Percentiles rank a stretch among this genome's conserved stretches.
phyloP scores from a whole-genome alignment of 805 yeast genomes.

The Naumovozyma castellii region DNA sequence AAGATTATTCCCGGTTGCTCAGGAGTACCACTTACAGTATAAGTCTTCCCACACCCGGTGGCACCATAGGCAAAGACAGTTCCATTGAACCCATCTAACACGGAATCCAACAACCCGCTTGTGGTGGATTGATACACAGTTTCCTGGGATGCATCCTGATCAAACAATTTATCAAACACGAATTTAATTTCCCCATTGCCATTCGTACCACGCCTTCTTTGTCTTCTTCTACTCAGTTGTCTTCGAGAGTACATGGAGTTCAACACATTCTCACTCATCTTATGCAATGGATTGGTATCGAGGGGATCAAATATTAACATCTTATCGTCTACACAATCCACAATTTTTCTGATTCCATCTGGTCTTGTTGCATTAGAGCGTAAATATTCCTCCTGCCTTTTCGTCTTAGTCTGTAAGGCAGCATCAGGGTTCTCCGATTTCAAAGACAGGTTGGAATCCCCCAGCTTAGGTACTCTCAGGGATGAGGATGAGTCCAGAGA shows the following conservation, averaged over 20 bases:
- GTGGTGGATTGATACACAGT: slow-evolving; percentile 63
- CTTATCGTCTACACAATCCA: slow-evolving; percentile 72
- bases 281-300: slow-evolving; percentile 48
- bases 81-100: slow-evolving; percentile 78
- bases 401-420: no score
- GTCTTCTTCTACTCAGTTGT: slow-evolving; percentile 13
- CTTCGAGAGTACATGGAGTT: slow-evolving; percentile 24
- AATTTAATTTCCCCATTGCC: slow-evolving; percentile 55
- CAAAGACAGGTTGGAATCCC: slow-evolving; percentile 13
- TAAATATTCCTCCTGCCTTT: slow-evolving; percentile 2
- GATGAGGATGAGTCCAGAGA: slow-evolving; percentile 1
- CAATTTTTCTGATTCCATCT: slow-evolving; percentile 53
- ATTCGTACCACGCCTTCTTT: slow-evolving; percentile 4
- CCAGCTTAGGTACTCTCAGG: slow-evolving; percentile 5
- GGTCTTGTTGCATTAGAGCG: slow-evolving; percentile 23
- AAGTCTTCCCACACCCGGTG: slow-evolving; percentile 96
- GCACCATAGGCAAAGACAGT: slow-evolving; percentile 96
- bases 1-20: slow-evolving; percentile 72
- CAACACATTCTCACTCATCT: slow-evolving; percentile 22
- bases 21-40: slow-evolving; percentile 72
- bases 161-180: slow-evolving; percentile 74
- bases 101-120: slow-evolving; percentile 59
- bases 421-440: no score
- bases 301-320: slow-evolving; percentile 86
- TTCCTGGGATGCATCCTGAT: slow-evolving; percentile 51